Evolutionary conservation across 495 filamentous ascomycete genomes (phyloP), one percentile per base, ranked within the genome.

Genomic region (Aspergillus diversus): DNA sequence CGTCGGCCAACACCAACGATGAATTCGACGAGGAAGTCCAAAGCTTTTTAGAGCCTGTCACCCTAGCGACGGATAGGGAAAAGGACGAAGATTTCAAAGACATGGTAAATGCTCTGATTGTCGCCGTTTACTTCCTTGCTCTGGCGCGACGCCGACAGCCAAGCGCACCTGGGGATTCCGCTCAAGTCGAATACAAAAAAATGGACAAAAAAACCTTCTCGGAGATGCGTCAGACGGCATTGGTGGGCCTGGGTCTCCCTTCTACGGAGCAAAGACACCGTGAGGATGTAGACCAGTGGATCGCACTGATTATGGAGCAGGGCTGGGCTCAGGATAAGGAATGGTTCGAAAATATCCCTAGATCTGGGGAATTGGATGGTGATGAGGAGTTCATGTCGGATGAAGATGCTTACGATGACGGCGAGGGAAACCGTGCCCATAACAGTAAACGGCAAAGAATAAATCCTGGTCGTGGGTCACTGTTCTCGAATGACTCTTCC

Each of bases 71-170:
- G 11, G 70, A 73, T 12, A 58, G 59, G 5, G 72, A 74, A 11
- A 74, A 72, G 12, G 73, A 77, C 27, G 71, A 79, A 32, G 73
- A 77, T 32, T 80, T 73, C 66, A 77, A 78, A 57, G 79, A 81
- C 46, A 61, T 77, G 11, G 65, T 81, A 2, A 71, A 74, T 31
- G 73, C 77, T 0, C 66, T 81, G 37, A 73, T 91, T n/a, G 87
- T 90, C 0, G 88, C 88, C 0, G 71, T 95, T 1, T 89, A 86
- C 64, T 87, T 92, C 64, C 86, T 89, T 56, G 80, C 80, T 5
- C 71, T 80, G n/a, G 74, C 77, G 4, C 75, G 79, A 11, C 72
- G 79, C 31, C 74, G 79, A 7, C 77, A 70, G 39, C 68, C 75
- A 0, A 65, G 67, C 2, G 64, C 60, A 21, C 55, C 66, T 11